These are phyloP conservation scores for Solanum lignicaule DNA, from an alignment of 257 asterid species.

Conservation along the genomic window DNA sequence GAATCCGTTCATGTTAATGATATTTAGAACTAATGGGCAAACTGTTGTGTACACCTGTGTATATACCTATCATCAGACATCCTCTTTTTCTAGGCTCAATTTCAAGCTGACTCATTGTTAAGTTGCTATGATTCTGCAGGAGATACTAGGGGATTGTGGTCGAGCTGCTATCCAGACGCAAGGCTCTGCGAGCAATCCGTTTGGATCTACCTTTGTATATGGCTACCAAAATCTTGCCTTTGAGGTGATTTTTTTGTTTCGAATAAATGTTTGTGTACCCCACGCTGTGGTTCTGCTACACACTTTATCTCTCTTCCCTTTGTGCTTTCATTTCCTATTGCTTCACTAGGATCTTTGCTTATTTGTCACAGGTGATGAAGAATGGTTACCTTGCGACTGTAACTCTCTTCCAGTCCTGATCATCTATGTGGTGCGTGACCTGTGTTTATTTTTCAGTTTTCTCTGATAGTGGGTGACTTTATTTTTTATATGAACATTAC, in stretches of 20 bases:
- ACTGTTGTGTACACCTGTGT: background rate
- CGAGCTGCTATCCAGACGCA: constrained; percentile 80
- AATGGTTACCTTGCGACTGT: constrained; percentile 73
- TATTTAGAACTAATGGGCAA: background rate
- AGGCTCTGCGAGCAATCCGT: constrained; percentile 71
- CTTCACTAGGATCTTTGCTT: background rate
- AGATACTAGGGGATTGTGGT: constrained; percentile 70
- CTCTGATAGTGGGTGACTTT: background rate
- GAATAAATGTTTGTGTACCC: background rate
- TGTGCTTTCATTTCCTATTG: background rate
- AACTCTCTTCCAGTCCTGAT: constrained; percentile 68
- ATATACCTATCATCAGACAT: background rate
- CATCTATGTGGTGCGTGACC: constrained; percentile 6
- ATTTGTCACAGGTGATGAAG: constrained; percentile 59
- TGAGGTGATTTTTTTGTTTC: constrained; percentile 35
- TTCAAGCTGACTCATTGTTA: background rate
- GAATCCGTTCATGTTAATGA: background rate
- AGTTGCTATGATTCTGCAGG: constrained; percentile 29
- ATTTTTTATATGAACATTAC: background rate
- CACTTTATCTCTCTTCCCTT: background rate
- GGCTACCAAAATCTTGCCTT: constrained; percentile 74
- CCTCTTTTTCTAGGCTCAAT: background rate
- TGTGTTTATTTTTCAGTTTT: background rate
- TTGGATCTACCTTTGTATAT: constrained; percentile 78
- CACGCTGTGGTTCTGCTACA: background rate